Evolutionary conservation across 306 rosid species (phyloP), one percentile per base, ranked within the genome.

Genomic region (Prunus campanulata): DNA sequence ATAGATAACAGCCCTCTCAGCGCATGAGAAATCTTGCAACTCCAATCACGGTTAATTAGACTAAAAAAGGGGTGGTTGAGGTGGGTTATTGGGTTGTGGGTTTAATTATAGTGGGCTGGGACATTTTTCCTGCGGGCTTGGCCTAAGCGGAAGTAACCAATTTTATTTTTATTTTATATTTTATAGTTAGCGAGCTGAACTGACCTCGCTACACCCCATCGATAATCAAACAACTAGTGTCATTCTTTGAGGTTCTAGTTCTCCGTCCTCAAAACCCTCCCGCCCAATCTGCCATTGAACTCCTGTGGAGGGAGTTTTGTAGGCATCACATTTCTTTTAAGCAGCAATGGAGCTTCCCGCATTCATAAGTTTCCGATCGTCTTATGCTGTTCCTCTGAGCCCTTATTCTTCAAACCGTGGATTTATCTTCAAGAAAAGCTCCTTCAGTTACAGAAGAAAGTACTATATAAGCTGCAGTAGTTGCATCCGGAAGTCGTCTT

Each of bases 321-420:
- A 72, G 76, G 66, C 35, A 5, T 9, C 29, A 10, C 35, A 9
- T 24, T 30, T 30, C 56, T 42, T 50, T 1, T 2, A 14, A 66
- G 29, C 18, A 5, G 30, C 48, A 3, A 89, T 92, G 96, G 92
- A 91, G 82, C 73, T 84, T 75, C 83, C 91, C 4, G 51, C 85
- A 16, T 74, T 78, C 71, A 44, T 83, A 11, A 74, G 51, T 68
- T 81, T 87, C 79, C 76, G 67, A 50, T 42, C 87, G 8, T 16
- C 74, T 48, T 76, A 90, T 14, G 76, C 80, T 76, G 68, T 88
- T 46, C 67, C 85, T 5, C 44, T 78, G 2, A 49, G 54, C 24
- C 78, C 86, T 61, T 83, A 75, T 77, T 83, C 85, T 42, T 75
- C 89, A 4, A 85, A n/a, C 27, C 85, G 29, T 51, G n/a, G 27